Percentiles rank a stretch among this genome's conserved stretches.
These are phyloP conservation scores for Samsoniella hepiali DNA, from an alignment of 2,329 filamentous ascomycete species.

Conservation along the genomic window DNA sequence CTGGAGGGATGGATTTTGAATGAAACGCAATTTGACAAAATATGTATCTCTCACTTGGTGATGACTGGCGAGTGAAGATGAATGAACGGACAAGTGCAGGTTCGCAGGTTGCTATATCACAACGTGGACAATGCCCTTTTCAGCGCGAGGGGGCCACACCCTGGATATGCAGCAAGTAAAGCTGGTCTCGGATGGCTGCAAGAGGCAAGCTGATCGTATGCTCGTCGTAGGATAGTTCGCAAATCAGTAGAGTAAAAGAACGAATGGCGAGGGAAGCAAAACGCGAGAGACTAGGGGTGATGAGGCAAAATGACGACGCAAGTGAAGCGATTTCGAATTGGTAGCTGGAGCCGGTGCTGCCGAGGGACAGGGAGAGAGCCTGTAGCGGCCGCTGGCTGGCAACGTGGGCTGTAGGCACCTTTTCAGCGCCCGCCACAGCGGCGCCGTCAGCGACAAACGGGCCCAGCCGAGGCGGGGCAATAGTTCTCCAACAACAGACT, in stretches of 20 bases:
- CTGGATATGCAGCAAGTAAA: neutral
- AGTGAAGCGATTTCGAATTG: constrained; percentile 1
- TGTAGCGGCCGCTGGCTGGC: neutral
- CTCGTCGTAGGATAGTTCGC: neutral
- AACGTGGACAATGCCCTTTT: neutral
- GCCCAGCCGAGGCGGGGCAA: neutral
- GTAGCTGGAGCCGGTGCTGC: neutral
- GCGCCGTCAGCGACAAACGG: constrained; percentile 1
- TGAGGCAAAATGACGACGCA: neutral
- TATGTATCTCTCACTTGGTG: neutral
- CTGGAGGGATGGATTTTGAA: neutral
- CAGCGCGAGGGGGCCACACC: neutral
- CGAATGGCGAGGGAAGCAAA: neutral
- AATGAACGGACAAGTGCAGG: neutral
- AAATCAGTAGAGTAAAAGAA: neutral
- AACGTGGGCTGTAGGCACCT: neutral
- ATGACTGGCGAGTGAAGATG: neutral
- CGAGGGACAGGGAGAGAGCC: neutral
- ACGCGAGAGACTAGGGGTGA: neutral
- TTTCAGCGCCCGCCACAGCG: neutral
- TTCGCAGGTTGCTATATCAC: neutral
- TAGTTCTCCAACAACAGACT: neutral
- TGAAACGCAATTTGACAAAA: neutral
- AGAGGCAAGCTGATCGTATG: neutral
- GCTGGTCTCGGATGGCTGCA: neutral